Conservation (phyloP, 169 alveolate species). For the Plasmodium yoelii region DNA sequence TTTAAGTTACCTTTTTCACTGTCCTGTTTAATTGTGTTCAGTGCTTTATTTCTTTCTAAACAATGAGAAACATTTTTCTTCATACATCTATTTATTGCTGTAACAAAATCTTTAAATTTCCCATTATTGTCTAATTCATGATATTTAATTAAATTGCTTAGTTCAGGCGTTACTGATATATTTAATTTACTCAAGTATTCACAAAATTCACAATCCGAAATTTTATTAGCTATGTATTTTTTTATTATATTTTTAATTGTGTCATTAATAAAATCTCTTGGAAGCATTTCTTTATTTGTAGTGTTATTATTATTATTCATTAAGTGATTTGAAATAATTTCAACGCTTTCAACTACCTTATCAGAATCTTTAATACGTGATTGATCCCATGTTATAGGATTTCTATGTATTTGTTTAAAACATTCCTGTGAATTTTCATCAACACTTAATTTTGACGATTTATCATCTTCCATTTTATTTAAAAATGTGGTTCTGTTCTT, state of each 20-base stretch:
- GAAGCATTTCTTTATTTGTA: constrained; percentile 30
- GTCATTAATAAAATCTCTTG: constrained; percentile 47
- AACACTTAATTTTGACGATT: constrained; percentile 43
- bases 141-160: constrained; percentile 49
- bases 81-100: constrained; percentile 66
- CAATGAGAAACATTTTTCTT: constrained; percentile 33
- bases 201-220: constrained; percentile 56
- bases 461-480: constrained; percentile 61
- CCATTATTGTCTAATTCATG: constrained; percentile 73
- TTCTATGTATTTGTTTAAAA: constrained; percentile 38
- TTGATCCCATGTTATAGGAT: constrained; percentile 68
- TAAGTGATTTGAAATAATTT: constrained; percentile 47
- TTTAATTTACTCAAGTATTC: constrained; percentile 45
- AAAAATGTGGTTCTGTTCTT: constrained; percentile 53
- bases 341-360: constrained; percentile 46
- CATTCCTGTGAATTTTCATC: constrained; percentile 48
- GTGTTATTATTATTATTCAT: constrained; percentile 17
- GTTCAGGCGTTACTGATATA: constrained; percentile 62
- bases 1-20: constrained; percentile 35
- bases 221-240: constrained; percentile 55
- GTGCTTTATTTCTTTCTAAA: constrained; percentile 19
- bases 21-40: constrained; percentile 1
- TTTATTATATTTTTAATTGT: constrained; percentile 71
- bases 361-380: constrained; percentile 50
- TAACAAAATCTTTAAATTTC: constrained; percentile 68